Percentiles rank a stretch among this genome's conserved stretches.
Evolutionary conservation across 257 asterid species (phyloP).

Genomic region (Ophiorrhiza pumila): DNA sequence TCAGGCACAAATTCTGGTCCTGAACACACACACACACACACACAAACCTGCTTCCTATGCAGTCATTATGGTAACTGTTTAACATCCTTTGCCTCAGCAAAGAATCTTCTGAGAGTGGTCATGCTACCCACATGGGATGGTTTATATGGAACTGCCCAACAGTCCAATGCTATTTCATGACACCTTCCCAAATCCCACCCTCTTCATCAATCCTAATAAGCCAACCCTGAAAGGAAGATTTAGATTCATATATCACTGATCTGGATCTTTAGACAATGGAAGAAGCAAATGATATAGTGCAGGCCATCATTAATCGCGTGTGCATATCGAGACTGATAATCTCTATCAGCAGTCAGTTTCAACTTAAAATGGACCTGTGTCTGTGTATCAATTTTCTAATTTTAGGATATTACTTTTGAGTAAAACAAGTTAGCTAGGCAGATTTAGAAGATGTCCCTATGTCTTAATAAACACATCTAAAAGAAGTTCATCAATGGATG

Average conservation of each 20-base stretch:
- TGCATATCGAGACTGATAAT: background rate
- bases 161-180: slow-evolving; percentile 21
- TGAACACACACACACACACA: no score
- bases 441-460: no score
- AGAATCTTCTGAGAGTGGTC: slow-evolving; percentile 37
- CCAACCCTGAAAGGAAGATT: no score
- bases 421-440: no score
- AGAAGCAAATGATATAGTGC: slow-evolving; percentile 6
- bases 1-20: slow-evolving; percentile 57
- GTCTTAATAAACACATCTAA: no score
- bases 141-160: slow-evolving; percentile 32
- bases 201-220: no score
- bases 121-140: slow-evolving; percentile 57
- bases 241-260: background rate
- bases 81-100: slow-evolving; percentile 43
- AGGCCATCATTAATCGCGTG: background rate
- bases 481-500: no score
- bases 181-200: background rate
- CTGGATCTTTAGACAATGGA: background rate
- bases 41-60: slow-evolving; percentile 38
- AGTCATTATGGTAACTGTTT: slow-evolving; percentile 55
- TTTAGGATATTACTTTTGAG: no score
- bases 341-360: background rate
- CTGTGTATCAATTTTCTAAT: background rate
- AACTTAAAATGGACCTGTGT: background rate